Percentiles rank a stretch among this genome's conserved stretches.
phyloP scores from a whole-genome alignment of 192 early-diverging fungal species.

The Backusella psychrophila region DNA sequence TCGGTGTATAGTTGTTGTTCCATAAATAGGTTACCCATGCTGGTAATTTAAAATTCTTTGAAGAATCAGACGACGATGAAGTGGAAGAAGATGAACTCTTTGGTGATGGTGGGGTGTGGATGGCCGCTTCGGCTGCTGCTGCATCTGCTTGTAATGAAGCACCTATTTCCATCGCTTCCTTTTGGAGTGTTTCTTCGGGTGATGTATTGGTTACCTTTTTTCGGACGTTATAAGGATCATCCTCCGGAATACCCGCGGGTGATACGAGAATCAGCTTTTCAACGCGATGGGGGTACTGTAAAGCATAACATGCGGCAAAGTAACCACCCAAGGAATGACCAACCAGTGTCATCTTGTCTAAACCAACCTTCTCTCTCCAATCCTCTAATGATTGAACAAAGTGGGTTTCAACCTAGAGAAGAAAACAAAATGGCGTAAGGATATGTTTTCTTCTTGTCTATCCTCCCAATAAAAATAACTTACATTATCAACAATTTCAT shows the following conservation, averaged over 20 bases:
- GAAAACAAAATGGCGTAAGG: neutral
- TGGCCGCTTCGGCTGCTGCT: slow-evolving; percentile 2
- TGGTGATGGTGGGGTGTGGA: neutral
- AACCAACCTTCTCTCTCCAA: slow-evolving; percentile 75
- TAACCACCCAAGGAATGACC: slow-evolving; percentile 91
- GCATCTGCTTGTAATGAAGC: slow-evolving; percentile 29
- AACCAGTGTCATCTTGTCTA: slow-evolving; percentile 82
- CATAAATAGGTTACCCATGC: slow-evolving; percentile 50
- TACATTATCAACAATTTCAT: slow-evolving; percentile 41
- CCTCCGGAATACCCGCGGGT: slow-evolving; percentile 62
- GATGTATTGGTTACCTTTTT: neutral
- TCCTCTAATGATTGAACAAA: slow-evolving; percentile 91
- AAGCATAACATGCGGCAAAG: slow-evolving; percentile 79
- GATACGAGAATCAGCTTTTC: slow-evolving; percentile 86
- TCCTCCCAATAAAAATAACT: neutral
- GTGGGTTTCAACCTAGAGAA: slow-evolving; percentile 66
- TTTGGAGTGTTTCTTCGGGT: slow-evolving; percentile 27
- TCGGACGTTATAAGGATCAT: slow-evolving; percentile 20
- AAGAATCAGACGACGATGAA: neutral
- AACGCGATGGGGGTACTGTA: slow-evolving; percentile 84
- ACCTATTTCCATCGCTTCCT: slow-evolving; percentile 25
- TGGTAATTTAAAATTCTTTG: neutral
- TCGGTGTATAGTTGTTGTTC: slow-evolving; percentile 79
- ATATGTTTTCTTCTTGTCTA: neutral
- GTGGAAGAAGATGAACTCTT: neutral